Base-by-base conservation (phyloP, 257 asterid genomes). In the Coffea canephora region DNA sequence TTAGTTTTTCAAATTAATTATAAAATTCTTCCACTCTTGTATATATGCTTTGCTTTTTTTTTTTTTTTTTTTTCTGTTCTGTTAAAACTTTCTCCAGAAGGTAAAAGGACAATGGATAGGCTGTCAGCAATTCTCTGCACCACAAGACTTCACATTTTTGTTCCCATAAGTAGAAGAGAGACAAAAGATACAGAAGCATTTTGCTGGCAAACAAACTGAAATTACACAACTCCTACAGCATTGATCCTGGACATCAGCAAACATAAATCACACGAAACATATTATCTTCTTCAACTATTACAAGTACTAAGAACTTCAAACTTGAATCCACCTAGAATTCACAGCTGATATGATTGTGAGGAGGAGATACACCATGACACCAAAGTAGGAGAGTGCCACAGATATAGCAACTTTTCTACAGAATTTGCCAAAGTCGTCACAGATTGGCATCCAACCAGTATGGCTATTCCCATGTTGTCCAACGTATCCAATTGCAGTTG, bases 391-490 rank as follows among this genome's bases (percentile, higher is more conserved):
- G 1, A 90, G 49, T 2, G 31, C 36, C 0, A 85, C 4, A 19
- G 94, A 88, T 0, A 78, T 75, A 3, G 85, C 79, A 5, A 81
- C 81, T 82, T 84, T 83, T 70, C 73, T 34, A 76, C 97, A 92
- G 83, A 86, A 92, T 62, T 83, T 80, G 23, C 27, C 75, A 34
- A 92, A 89, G 49, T 86, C 79, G 66, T 84, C 88, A 78, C 97
- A 92, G 11, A 91, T 73, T 2, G 88, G 78, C 85, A 75, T 23
- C 97, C 97, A 92, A 0, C 95, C 95, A 0, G 91, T 64, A 73
- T 87, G 90, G 61, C 67, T 82, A 69, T 91, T 80, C 14, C 97
- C 97, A 55, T 90, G 83, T 68, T 87, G 88, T 4, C 91, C 97
- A n/a, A 92, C 75, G 75, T 78, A 85, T 0, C 97, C 97, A 1